Base-by-base conservation (phyloP, 2,329 filamentous ascomycete genomes). In the Aspergillus sp. region DNA sequence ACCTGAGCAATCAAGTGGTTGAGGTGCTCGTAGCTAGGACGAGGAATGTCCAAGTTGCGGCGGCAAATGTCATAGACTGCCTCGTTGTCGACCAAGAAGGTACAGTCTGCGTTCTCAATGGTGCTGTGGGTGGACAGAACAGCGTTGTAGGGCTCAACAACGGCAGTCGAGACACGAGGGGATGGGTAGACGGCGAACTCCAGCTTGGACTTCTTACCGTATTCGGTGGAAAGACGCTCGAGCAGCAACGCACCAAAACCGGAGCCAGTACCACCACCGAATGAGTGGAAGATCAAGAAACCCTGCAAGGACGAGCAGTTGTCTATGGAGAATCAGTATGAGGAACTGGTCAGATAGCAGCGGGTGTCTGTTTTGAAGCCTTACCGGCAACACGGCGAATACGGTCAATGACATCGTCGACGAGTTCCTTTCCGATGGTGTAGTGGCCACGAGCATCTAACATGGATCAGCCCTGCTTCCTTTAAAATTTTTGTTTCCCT, bases 241-340 rank as follows among this genome's bases (percentile, higher is more conserved):
- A 84, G 71, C 48, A 85, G 70, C 35, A 85, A 74, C 44, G 81
- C 78, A 56, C 81, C 81, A 52, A 84, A 84, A 39, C 81, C 81
- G 53, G 81, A 84, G 41, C 81, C 81, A 49, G 81, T 85, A 66
- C 81, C 81, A 59, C 81, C 81, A 51, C 81, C 81, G 52, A 84
- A 84, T 7, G 80, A 83, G 68, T 84, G 81, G 72, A 85, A 85
- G 62, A 84, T 77, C 51, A 84, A 66, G 71, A 85, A 85, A 43
- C 81, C 81, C 63, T 84, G 81, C 40, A 85, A 76, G 46, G 78
- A 82, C 29, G 74, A 74, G 70, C 81, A 84, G 70, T 82, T 83
- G 61, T 84, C 81, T 81, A 60, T 36, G 13, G 10, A 27, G 31
- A 27, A 33, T 52, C 28, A 54, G 47, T 32, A 40, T 8, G 13